phyloP scores from a whole-genome alignment of 208 protist genomes.

The Trypanosomatidae sp. region DNA sequence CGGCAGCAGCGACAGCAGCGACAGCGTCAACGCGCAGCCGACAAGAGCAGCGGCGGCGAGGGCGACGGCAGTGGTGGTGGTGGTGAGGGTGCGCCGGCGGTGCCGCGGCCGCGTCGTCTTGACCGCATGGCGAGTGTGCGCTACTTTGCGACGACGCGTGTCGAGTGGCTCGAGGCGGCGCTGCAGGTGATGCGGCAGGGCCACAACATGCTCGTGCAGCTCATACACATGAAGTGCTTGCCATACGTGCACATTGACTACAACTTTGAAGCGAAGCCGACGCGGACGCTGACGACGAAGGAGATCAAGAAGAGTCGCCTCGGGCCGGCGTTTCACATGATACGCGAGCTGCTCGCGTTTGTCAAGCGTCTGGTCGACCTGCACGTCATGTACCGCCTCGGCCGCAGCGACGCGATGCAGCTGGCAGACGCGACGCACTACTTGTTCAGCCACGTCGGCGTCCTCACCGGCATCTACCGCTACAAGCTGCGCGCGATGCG shows the following conservation, averaged over 20 bases:
- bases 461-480: slow-evolving; percentile 99
- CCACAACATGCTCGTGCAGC: slow-evolving; percentile 99
- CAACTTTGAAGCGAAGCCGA: slow-evolving; percentile 99
- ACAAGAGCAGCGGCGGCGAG: slow-evolving; percentile 1
- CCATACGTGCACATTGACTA: slow-evolving; percentile 99
- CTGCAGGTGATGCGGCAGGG: slow-evolving; percentile 99
- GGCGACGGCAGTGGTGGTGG: neutral
- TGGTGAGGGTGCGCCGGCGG: neutral
- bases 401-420: slow-evolving; percentile 98
- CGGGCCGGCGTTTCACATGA: slow-evolving; percentile 99
- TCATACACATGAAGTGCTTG: slow-evolving; percentile 99
- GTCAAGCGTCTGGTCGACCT: slow-evolving; percentile 99
- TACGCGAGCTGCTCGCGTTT: slow-evolving; percentile 98
- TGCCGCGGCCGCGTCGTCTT: slow-evolving; percentile 61
- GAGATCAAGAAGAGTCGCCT: slow-evolving; percentile 99
- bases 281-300: slow-evolving; percentile 99
- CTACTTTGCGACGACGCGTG: slow-evolving; percentile 99
- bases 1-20: neutral
- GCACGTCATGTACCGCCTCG: slow-evolving; percentile 99
- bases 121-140: slow-evolving; percentile 92
- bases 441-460: slow-evolving; percentile 98
- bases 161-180: slow-evolving; percentile 99
- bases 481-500: slow-evolving; percentile 99
- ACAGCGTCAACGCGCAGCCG: slow-evolving; percentile 1
- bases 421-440: slow-evolving; percentile 99